These are phyloP conservation scores for Myrica gale DNA, from an alignment of 306 rosid genomes.

Conservation along the genomic window DNA sequence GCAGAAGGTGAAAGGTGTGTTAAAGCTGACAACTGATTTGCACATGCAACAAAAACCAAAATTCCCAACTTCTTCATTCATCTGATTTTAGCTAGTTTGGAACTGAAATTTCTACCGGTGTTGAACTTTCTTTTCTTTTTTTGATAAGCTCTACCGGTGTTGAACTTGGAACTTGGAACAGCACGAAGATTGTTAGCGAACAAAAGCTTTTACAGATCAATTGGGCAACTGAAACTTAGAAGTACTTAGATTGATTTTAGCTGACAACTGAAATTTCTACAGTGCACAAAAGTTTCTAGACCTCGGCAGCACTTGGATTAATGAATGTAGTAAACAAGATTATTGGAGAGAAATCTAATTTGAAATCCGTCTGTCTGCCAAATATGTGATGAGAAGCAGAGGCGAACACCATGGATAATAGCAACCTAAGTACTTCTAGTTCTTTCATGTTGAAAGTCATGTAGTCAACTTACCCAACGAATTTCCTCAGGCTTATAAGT, in stretches of 20 bases:
- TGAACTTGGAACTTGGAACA: background rate
- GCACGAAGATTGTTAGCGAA: background rate
- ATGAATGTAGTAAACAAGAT: background rate
- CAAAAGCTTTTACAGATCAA: background rate
- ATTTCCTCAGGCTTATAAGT: conserved; percentile 84
- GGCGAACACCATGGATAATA: background rate
- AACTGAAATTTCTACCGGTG: background rate
- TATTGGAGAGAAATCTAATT: background rate
- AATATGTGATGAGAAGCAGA: background rate
- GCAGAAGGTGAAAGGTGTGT: background rate
- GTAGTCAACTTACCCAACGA: conserved; percentile 61
- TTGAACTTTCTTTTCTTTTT: no score
- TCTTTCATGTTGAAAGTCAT: background rate
- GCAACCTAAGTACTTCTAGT: background rate
- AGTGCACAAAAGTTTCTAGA: background rate
- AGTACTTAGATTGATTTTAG: no score
- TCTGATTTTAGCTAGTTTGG: background rate
- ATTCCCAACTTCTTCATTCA: background rate
- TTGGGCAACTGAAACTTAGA: no score
- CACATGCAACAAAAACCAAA: background rate
- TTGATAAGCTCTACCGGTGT: background rate
- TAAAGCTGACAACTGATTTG: background rate
- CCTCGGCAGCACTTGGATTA: background rate
- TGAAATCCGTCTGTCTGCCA: background rate
- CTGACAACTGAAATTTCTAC: no score